A percentile compares a stretch with the other conserved stretches of the same genome.
Evolutionary conservation across 75 land plant species (phyloP).

Genomic region (Larix kaempferi): DNA sequence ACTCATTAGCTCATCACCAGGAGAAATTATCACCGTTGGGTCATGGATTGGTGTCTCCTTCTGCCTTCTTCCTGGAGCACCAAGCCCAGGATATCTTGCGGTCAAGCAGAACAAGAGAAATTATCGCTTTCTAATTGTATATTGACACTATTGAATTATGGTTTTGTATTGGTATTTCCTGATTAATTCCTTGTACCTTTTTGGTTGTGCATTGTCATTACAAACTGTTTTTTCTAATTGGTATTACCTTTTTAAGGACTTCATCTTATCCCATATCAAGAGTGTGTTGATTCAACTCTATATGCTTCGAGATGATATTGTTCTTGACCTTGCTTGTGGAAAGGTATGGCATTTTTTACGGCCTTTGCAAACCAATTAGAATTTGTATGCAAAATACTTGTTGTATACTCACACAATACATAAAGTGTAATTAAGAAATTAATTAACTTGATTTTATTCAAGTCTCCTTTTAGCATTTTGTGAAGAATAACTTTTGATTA

Average conservation of each 20-base stretch:
- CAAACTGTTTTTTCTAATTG: neutral
- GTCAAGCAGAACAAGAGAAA: too few species aligned
- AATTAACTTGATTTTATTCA: neutral
- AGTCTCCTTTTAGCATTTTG: neutral
- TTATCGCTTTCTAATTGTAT: too few species aligned
- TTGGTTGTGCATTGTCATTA: neutral
- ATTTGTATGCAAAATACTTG: neutral
- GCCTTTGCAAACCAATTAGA: slow-evolving; percentile 1
- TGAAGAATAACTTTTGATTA: too few species aligned
- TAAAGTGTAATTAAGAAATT: neutral
- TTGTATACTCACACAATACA: neutral
- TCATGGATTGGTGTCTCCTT: too few species aligned
- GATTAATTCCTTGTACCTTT: neutral
- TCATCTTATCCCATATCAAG: slow-evolving; percentile 56
- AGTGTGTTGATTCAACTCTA: slow-evolving; percentile 88
- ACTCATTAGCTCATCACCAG: too few species aligned
- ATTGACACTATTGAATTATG: too few species aligned
- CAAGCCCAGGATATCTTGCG: too few species aligned
- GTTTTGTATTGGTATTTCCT: too few species aligned
- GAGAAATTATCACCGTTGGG: neutral
- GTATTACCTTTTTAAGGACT: neutral
- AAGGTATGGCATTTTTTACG: slow-evolving; percentile 44
- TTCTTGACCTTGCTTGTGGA: slow-evolving; percentile 96
- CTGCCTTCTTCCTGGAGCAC: too few species aligned
- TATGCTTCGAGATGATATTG: slow-evolving; percentile 60